Evolutionary conservation across 306 rosid species (phyloP).

Genomic region (Cicer chorassanicum): DNA sequence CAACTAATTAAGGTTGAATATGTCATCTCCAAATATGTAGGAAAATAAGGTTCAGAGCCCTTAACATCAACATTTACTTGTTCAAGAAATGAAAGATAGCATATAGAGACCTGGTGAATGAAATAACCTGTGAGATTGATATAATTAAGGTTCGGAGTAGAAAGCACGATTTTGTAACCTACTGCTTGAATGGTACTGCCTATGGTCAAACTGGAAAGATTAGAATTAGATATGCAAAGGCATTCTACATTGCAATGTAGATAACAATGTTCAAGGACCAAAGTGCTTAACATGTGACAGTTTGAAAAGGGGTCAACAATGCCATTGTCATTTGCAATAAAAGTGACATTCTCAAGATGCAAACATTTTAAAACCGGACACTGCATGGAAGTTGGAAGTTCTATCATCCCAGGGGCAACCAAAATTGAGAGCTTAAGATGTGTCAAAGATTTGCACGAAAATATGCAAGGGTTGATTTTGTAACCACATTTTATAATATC

Average conservation of each 20-base stretch:
- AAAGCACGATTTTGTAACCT: conserved; percentile 16
- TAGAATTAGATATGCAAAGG: conserved; percentile 38
- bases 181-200: conserved; percentile 25
- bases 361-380: conserved; percentile 27
- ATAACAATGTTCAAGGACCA: conserved; percentile 28
- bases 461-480: not conserved
- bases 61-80: conserved; percentile 37
- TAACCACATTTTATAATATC: conserved; percentile 19
- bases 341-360: conserved; percentile 32
- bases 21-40: not conserved
- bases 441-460: conserved; percentile 30
- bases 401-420: not conserved
- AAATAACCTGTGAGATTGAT: conserved; percentile 7
- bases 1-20: conserved; percentile 23
- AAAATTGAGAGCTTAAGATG: conserved; percentile 37
- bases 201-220: conserved; percentile 35
- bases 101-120: conserved; percentile 17
- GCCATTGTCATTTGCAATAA: conserved; percentile 10
- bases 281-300: conserved; percentile 33
- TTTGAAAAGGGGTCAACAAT: conserved; percentile 39
- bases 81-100: conserved; percentile 35
- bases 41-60: not conserved
- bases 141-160: conserved; percentile 42
- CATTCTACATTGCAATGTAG: not conserved
- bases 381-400: conserved; percentile 32